Evolutionary conservation across 2,329 filamentous ascomycete species (phyloP).

Genomic region (Fonsecaea multimorphosa): DNA sequence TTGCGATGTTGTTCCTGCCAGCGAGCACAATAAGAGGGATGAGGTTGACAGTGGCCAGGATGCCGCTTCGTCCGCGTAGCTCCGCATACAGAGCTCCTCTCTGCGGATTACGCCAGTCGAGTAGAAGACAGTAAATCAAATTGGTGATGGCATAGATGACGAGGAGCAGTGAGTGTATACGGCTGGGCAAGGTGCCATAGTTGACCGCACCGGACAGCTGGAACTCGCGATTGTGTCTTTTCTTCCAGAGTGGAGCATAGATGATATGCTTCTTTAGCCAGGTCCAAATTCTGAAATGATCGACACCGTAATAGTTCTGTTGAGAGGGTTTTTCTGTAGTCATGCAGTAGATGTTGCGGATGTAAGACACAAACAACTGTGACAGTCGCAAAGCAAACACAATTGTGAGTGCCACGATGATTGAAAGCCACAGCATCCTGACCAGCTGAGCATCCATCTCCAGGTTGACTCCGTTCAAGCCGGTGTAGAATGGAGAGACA

Average conservation of each 20-base stretch:
- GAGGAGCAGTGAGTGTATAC: constrained; percentile 75
- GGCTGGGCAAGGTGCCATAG: constrained; percentile 78
- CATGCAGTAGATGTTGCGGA: constrained; percentile 52
- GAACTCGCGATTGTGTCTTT: constrained; percentile 77
- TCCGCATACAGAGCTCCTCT: constrained; percentile 72
- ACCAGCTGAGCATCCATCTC: constrained; percentile 36
- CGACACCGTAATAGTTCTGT: constrained; percentile 54
- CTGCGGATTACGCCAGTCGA: constrained; percentile 52
- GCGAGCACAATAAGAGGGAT: constrained; percentile 88
- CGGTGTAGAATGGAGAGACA: constrained; percentile 63
- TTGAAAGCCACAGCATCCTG: constrained; percentile 45
- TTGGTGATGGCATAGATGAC: constrained; percentile 73
- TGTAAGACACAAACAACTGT: constrained; percentile 53
- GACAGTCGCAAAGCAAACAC: constrained; percentile 50
- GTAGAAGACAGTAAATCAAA: constrained; percentile 69
- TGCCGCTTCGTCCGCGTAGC: constrained; percentile 82
- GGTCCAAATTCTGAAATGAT: constrained; percentile 50
- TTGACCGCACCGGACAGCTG: constrained; percentile 71
- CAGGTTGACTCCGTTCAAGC: constrained; percentile 40
- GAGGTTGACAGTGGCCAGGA: constrained; percentile 86
- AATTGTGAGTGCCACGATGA: constrained; percentile 43
- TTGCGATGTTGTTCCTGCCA: constrained; percentile 90
- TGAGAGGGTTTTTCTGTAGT: constrained; percentile 45
- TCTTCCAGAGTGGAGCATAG: constrained; percentile 71
- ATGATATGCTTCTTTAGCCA: constrained; percentile 55